Evolutionary conservation across 257 asterid species (phyloP).

Genomic region (Coffea canephora): DNA sequence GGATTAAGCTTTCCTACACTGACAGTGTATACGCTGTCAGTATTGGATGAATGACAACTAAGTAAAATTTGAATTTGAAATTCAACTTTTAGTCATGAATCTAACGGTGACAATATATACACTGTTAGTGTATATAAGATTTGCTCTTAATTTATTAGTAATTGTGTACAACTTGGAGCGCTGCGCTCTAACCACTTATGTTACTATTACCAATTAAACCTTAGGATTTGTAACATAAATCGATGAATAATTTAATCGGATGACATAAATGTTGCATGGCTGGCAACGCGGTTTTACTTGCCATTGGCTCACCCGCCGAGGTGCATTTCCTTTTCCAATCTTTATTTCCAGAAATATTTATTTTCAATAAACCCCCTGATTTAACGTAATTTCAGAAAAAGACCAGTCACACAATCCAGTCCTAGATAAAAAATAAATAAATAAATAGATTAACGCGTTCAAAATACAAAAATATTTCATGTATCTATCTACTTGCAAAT

Average conservation of each 20-base stretch:
- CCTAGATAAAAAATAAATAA: not conserved
- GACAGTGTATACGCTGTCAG: too few species aligned
- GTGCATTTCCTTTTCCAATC: conserved; percentile 18
- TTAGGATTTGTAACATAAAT: conserved; percentile 17
- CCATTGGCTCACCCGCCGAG: conserved; percentile 42
- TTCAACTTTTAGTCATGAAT: too few species aligned
- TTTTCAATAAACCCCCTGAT: not conserved
- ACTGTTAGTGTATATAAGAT: too few species aligned
- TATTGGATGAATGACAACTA: too few species aligned
- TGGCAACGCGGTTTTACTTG: conserved; percentile 71
- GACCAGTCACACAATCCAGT: not conserved
- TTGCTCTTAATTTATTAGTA: too few species aligned
- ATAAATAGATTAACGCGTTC: not conserved
- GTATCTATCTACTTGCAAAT: too few species aligned
- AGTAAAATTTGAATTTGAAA: too few species aligned
- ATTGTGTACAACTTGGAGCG: conserved; percentile 10
- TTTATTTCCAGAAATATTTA: not conserved
- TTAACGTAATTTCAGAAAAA: not conserved
- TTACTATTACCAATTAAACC: not conserved
- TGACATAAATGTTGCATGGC: conserved; percentile 47
- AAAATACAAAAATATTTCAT: too few species aligned
- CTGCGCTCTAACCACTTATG: conserved; percentile 18
- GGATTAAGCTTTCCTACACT: too few species aligned
- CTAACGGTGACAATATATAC: too few species aligned
- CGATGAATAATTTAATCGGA: conserved; percentile 27